Evolutionary conservation across 2,329 filamentous ascomycete species (phyloP), one percentile per base, ranked within the genome.

Genomic region (Cadophora sp.): DNA sequence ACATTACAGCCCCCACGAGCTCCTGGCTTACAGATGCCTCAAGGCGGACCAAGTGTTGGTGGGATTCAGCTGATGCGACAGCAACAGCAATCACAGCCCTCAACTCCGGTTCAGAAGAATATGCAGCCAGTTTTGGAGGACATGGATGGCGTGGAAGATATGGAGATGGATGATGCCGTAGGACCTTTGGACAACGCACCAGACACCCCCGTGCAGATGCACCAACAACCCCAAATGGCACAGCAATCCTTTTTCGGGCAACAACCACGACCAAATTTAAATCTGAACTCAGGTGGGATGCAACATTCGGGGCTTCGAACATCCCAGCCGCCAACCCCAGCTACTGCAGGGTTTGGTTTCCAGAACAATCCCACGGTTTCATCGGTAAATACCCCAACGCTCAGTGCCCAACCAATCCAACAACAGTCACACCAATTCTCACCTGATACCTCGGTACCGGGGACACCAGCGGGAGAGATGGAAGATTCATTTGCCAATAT

Each of bases 331-430:
- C 89, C 92, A 4, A 97, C 95, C 0, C 95, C 95, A 1, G 90
- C 91, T 39, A 85, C 92, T 30, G 87, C 90, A 56, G 89, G 85
- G 73, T 93, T 95, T 75, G 89, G 89, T 59, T 89, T 97, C 72
- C 91, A 94, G 77, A 93, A 97, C 78, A 97, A 97, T 78, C 95
- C 95, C 18, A 97, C 94, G 0, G 95, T 98, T 20, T 99, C 96
- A 3, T 97, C 94, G 3, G 95, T 97, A 64, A 98, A 97, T 79
- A 98, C 95, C 0, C 95, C 95, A 0, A 97, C 94, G 0, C 85
- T 98, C 66, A 91, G 91, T 67, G 93, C 93, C 0, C 90, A 94
- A 71, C 83, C 89, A 69, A 85, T 83, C 61, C 83, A 85, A 65
- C 85, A 87, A 50, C 85, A 83, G 67, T 85, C 86, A 48, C 85